Evolutionary conservation across 2,329 filamentous ascomycete genomes (phyloP).

Genomic region (Diaporthe citri): DNA sequence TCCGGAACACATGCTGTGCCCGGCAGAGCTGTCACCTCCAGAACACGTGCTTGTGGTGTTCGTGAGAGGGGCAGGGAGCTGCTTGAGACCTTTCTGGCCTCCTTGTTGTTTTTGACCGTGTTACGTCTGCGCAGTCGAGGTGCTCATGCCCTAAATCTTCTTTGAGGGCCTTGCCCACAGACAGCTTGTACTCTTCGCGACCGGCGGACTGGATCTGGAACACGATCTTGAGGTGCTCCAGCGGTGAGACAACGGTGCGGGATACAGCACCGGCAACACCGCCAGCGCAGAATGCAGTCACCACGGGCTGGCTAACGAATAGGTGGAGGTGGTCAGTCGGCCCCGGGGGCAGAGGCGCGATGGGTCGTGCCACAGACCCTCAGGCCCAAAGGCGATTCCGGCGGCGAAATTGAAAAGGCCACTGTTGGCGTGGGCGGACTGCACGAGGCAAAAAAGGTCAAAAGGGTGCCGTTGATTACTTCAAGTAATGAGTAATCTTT

Average conservation of each 20-base stretch:
- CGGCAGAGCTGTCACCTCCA: not conserved
- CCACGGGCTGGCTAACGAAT: conserved; percentile 81
- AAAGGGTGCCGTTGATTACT: too few species aligned
- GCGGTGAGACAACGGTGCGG: conserved; percentile 93
- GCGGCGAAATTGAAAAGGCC: not conserved
- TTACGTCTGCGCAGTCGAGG: not conserved
- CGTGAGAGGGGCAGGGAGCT: not conserved
- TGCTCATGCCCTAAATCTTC: conserved; percentile 80
- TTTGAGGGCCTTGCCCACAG: conserved; percentile 87
- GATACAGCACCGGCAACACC: conserved; percentile 97
- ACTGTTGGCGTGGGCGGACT: not conserved
- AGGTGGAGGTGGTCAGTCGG: conserved; percentile 55
- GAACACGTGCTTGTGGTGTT: not conserved
- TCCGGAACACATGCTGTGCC: not conserved
- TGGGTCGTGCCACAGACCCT: not conserved
- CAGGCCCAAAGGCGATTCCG: not conserved
- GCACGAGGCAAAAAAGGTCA: too few species aligned
- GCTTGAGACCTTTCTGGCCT: not conserved
- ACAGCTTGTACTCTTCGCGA: conserved; percentile 92
- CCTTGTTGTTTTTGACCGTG: not conserved
- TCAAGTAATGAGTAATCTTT: too few species aligned
- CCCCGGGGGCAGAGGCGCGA: conserved; percentile 42
- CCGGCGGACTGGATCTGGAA: conserved; percentile 94
- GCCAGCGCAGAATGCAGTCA: conserved; percentile 93
- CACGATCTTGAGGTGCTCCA: conserved; percentile 96